Evolutionary conservation across 495 filamentous ascomycete species (phyloP).

Genomic region (Durotheca rogersii): DNA sequence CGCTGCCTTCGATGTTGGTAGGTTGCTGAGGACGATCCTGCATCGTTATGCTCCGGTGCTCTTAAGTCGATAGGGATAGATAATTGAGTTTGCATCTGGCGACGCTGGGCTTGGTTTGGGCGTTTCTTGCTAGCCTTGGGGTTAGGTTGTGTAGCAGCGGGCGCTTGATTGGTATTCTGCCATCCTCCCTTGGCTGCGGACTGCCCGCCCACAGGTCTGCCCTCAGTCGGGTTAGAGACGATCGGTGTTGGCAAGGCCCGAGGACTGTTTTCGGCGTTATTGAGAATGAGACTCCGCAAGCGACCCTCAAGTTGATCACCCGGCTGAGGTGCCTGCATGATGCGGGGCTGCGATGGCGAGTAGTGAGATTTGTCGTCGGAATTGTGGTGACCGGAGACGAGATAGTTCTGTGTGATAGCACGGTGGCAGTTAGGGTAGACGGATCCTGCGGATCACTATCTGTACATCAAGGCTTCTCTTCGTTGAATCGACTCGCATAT

Average conservation of each 20-base stretch:
- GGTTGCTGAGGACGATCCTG: conserved; percentile 20
- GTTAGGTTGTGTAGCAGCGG: conserved; percentile 8
- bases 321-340: conserved; percentile 30
- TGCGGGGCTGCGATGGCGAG: conserved; percentile 1
- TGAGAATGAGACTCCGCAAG: conserved; percentile 47
- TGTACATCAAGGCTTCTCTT: conserved; percentile 5
- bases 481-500: neutral
- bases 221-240: neutral
- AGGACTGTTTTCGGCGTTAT: conserved; percentile 21
- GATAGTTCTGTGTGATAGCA: neutral
- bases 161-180: conserved; percentile 4
- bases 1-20: conserved; percentile 30
- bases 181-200: conserved; percentile 1
- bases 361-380: neutral
- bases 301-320: conserved; percentile 41
- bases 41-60: conserved; percentile 25
- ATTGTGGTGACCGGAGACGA: neutral
- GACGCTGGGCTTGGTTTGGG: conserved; percentile 56
- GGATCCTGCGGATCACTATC: conserved; percentile 1
- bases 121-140: conserved; percentile 42
- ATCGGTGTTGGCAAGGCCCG: conserved; percentile 1
- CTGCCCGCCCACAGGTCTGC: neutral
- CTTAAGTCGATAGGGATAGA: conserved; percentile 52
- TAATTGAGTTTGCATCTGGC: conserved; percentile 54
- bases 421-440: neutral